These are phyloP conservation scores for Dalechampia spathulata DNA, from an alignment of 441 rosid genomes.

Conservation along the genomic window DNA sequence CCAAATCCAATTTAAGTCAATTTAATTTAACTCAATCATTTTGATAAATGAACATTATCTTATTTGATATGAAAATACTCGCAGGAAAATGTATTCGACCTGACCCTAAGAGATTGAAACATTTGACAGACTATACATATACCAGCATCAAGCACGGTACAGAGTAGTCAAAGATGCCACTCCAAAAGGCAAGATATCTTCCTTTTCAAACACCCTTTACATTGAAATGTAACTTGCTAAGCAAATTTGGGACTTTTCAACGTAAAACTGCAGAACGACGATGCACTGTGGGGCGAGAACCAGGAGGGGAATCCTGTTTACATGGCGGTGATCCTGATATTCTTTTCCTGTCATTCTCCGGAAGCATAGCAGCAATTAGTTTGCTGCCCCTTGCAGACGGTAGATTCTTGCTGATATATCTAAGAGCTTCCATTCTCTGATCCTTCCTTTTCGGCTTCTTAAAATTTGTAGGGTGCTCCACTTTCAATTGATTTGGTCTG, in stretches of 20 bases:
- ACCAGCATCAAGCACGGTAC: no score
- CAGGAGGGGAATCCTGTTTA: constrained; percentile 25
- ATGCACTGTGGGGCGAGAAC: constrained; percentile 15
- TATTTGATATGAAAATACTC: no score
- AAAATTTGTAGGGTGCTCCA: constrained; percentile 6
- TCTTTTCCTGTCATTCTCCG: constrained; percentile 23
- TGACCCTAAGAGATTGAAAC: no score
- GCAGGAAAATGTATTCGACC: no score
- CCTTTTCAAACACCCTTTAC: no score
- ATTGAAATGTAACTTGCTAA: no score
- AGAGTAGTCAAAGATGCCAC: no score
- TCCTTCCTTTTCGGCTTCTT: constrained; percentile 15
- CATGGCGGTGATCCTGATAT: constrained; percentile 24
- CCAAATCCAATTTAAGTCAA: no score
- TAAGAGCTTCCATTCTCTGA: constrained; percentile 31
- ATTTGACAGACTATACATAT: no score
- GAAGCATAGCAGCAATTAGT: constrained; percentile 25
- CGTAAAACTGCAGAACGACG: constrained; percentile 16
- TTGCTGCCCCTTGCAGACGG: constrained; percentile 20
- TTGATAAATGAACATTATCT: no score
- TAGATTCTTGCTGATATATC: constrained; percentile 25
- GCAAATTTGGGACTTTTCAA: constrained; percentile 6
- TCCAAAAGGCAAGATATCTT: no score
- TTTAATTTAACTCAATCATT: no score
- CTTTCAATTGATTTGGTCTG: constrained; percentile 11